These are phyloP conservation scores for Agastache rugosa DNA, from an alignment of 257 asterid species.

Conservation along the genomic window DNA sequence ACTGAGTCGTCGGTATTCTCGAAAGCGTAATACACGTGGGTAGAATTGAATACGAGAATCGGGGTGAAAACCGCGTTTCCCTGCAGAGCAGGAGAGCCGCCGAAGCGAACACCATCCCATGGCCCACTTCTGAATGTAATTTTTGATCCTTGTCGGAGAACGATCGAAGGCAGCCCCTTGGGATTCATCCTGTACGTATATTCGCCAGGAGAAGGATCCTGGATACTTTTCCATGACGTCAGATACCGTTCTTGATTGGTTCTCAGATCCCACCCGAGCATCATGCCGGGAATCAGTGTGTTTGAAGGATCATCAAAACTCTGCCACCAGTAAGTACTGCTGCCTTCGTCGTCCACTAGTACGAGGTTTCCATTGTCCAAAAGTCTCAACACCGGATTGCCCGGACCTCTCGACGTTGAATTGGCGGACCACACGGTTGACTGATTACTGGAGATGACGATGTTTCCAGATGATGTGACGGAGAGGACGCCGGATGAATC, in stretches of 20 bases:
- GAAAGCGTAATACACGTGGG: slow-evolving; percentile 32
- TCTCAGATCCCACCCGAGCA: slow-evolving; percentile 53
- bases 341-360: slow-evolving; percentile 34
- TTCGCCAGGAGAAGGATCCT: slow-evolving; percentile 48
- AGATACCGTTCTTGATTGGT: slow-evolving; percentile 27
- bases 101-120: slow-evolving; percentile 32
- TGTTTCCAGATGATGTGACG: background rate
- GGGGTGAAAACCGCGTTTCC: slow-evolving; percentile 40
- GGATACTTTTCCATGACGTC: slow-evolving; percentile 48
- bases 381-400: slow-evolving; percentile 40
- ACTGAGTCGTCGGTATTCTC: slow-evolving; percentile 35
- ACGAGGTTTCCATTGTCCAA: slow-evolving; percentile 52
- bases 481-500: slow-evolving; percentile 56
- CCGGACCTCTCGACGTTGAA: slow-evolving; percentile 34
- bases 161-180: slow-evolving; percentile 41
- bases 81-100: slow-evolving; percentile 30
- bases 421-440: slow-evolving; percentile 44
- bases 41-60: slow-evolving; percentile 3
- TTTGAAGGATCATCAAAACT: slow-evolving; percentile 51
- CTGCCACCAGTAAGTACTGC: slow-evolving; percentile 43
- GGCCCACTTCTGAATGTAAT: slow-evolving; percentile 11
- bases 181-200: slow-evolving; percentile 45
- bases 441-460: slow-evolving; percentile 30
- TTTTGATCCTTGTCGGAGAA: slow-evolving; percentile 40
- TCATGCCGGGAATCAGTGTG: slow-evolving; percentile 65